Evolutionary conservation across 768 basidiomycete species (phyloP).

Genomic region (Macrocybe gigantea): DNA sequence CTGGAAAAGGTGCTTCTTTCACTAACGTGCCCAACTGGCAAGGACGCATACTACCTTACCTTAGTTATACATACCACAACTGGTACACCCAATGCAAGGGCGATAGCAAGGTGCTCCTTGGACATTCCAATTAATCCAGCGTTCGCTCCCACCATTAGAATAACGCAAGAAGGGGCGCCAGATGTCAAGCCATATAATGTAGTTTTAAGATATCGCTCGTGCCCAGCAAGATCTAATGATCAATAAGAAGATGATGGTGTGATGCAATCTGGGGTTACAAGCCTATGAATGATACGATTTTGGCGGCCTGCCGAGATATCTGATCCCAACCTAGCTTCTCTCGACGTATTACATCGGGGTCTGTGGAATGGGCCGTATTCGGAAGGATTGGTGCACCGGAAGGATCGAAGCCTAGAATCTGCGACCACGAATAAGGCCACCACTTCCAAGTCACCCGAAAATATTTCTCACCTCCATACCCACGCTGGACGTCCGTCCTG

Average conservation of each 20-base stretch:
- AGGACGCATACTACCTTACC: constrained; percentile 29
- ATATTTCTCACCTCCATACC: constrained; percentile 82
- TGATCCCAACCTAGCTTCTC: constrained; percentile 97
- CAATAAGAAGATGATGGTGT: background rate
- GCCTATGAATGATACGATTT: constrained; percentile 94
- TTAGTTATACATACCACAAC: constrained; percentile 94
- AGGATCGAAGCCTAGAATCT: constrained; percentile 88
- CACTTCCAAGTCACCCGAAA: background rate
- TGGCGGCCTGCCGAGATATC: constrained; percentile 81
- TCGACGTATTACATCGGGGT: constrained; percentile 60
- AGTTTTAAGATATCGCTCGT: constrained; percentile 89
- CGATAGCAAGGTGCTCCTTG: constrained; percentile 94
- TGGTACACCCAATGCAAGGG: constrained; percentile 89
- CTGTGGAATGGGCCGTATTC: constrained; percentile 44
- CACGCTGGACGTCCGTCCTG: constrained; percentile 89
- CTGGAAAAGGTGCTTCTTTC: constrained; percentile 24
- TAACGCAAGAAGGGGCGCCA: constrained; percentile 86
- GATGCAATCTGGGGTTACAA: constrained; percentile 6
- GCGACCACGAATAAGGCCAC: background rate
- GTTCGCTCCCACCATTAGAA: constrained; percentile 93
- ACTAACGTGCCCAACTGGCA: background rate
- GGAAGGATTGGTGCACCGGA: constrained; percentile 79
- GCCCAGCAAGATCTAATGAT: constrained; percentile 81
- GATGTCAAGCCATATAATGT: constrained; percentile 94
- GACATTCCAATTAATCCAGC: constrained; percentile 90